Conservation (phyloP, 2,329 filamentous ascomycete species). For the Mycosphaerella sp. region DNA sequence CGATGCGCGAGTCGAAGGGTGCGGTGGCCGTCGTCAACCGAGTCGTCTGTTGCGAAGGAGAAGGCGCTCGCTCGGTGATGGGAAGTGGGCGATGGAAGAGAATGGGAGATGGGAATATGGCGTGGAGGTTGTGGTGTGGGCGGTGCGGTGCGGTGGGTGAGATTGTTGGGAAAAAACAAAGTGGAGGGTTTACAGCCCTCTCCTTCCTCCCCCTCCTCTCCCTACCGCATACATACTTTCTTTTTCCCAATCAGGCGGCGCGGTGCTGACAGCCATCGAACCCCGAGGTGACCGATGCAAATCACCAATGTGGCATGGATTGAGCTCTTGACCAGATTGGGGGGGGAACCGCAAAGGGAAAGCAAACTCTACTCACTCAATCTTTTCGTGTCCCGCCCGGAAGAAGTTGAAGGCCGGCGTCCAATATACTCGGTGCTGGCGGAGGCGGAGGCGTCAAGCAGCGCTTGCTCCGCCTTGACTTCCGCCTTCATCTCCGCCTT, state of each 20-base stretch:
- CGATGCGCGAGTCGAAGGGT: background rate
- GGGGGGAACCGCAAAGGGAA: background rate
- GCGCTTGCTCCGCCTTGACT: slow-evolving; percentile 22
- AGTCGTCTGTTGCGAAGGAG: too few relatives aligned
- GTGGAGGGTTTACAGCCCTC: too few relatives aligned
- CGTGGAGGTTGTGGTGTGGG: background rate
- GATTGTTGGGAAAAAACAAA: background rate
- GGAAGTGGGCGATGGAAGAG: background rate
- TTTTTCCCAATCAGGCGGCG: slow-evolving; percentile 8
- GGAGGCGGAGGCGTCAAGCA: slow-evolving; percentile 24
- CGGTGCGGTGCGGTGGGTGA: background rate
- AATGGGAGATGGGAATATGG: background rate
- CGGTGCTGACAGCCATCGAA: background rate
- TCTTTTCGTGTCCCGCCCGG: slow-evolving; percentile 32
- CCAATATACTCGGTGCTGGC: slow-evolving; percentile 27
- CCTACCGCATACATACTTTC: background rate
- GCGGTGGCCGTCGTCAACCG: background rate
- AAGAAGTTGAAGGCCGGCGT: slow-evolving; percentile 28
- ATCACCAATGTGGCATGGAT: background rate
- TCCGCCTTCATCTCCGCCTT: too few relatives aligned
- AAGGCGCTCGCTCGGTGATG: too few relatives aligned
- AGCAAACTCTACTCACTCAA: slow-evolving; percentile 26
- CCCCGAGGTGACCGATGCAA: background rate
- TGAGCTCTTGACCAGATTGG: background rate
- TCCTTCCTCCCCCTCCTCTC: background rate